Conservation (phyloP, 2,329 filamentous ascomycete species). For the Cladorrhinum sp. region DNA sequence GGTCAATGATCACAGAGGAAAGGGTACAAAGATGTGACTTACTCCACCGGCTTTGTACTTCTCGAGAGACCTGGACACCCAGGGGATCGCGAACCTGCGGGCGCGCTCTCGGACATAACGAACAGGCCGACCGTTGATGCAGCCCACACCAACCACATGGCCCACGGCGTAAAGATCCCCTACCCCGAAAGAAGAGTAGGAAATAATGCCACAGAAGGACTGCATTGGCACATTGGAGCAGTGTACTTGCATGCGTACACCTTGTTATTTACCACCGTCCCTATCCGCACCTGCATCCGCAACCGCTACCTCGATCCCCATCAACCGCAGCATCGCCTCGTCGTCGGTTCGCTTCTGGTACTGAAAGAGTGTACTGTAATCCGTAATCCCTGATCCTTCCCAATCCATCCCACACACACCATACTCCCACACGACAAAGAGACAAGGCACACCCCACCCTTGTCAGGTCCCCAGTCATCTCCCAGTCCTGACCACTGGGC, state of each 20-base stretch:
- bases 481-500: slow-evolving; percentile 3
- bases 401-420: neutral
- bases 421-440: neutral
- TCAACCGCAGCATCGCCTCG: neutral
- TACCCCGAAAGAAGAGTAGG: neutral
- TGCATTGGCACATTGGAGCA: neutral
- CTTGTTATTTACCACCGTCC: neutral
- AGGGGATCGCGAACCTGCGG: neutral
- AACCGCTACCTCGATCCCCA: neutral
- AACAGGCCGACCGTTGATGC: slow-evolving; percentile 29
- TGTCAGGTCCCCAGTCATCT: neutral
- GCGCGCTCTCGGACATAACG: slow-evolving; percentile 41
- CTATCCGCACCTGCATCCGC: neutral
- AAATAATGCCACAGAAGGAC: neutral
- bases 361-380: neutral
- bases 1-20: neutral
- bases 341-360: neutral
- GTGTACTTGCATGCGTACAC: too few relatives aligned
- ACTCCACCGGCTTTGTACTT: neutral
- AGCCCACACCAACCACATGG: slow-evolving; percentile 11
- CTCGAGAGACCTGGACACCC: neutral
- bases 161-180: slow-evolving; percentile 6
- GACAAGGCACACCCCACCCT: neutral
- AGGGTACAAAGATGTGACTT: neutral
- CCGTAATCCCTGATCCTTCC: neutral